Conservation (phyloP, 2,329 filamentous ascomycete species). For the Diaporthe citri region DNA sequence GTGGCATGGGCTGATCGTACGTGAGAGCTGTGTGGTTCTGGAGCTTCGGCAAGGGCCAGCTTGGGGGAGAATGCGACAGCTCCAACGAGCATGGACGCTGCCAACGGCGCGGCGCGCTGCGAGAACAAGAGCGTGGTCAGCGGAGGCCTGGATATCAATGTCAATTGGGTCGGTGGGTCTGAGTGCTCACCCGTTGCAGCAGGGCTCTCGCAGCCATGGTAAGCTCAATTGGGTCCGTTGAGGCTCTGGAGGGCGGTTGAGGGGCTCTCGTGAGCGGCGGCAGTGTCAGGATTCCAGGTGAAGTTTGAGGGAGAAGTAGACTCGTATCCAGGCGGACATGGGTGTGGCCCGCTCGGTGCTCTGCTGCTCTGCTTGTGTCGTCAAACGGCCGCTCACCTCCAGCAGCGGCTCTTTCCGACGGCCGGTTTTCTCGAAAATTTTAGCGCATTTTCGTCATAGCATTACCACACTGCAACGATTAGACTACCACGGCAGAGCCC, state of each 20-base stretch:
- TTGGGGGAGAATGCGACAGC: constrained; percentile 62
- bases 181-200: constrained; percentile 64
- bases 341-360: constrained; percentile 14
- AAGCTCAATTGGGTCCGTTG: constrained; percentile 59
- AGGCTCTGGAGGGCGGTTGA: constrained; percentile 5
- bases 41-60: constrained; percentile 65
- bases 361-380: constrained; percentile 23
- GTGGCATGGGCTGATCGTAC: constrained; percentile 14
- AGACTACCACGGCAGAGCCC: neutral
- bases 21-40: constrained; percentile 44
- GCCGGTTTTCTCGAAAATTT: constrained; percentile 38
- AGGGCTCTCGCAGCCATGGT: constrained; percentile 73
- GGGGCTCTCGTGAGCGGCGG: constrained; percentile 28
- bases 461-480: neutral
- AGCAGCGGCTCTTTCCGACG: constrained; percentile 41
- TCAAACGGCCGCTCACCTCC: constrained; percentile 2
- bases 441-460: constrained; percentile 34
- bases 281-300: constrained; percentile 27
- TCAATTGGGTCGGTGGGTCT: constrained; percentile 31
- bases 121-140: constrained; percentile 46
- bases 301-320: constrained; percentile 25
- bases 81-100: constrained; percentile 63
- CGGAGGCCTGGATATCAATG: constrained; percentile 36
- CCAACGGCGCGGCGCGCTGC: constrained; percentile 68
- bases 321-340: constrained; percentile 9